phyloP scores from a whole-genome alignment of 2,329 filamentous ascomycete genomes.

The Blastomyces parvus region DNA sequence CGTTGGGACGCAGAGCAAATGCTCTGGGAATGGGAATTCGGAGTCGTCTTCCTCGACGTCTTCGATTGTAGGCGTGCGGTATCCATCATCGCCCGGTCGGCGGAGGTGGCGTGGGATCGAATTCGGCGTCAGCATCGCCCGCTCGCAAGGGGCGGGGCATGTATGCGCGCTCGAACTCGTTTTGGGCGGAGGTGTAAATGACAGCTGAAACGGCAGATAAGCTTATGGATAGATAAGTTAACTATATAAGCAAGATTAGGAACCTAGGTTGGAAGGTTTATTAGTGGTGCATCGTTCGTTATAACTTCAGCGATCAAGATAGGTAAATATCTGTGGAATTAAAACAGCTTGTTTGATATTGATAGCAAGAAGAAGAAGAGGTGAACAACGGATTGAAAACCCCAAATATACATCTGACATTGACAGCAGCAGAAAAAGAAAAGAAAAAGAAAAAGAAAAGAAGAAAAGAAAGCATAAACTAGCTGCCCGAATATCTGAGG shows the following conservation, averaged over 20 bases:
- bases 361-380: no score
- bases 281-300: neutral
- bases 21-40: conserved; percentile 13
- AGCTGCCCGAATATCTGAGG: no score
- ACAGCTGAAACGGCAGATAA: neutral
- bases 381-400: no score
- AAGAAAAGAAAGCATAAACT: neutral
- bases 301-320: neutral
- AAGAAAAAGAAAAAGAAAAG: neutral
- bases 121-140: conserved; percentile 2
- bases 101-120: conserved; percentile 27
- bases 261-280: neutral
- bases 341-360: no score
- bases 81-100: conserved; percentile 35
- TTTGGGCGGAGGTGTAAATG: neutral
- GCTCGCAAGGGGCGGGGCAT: neutral
- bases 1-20: neutral
- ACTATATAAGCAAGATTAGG: neutral
- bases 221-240: neutral
- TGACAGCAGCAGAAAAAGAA: no score
- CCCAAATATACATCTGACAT: no score
- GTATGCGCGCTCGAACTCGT: neutral
- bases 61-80: conserved; percentile 38
- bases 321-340: neutral
- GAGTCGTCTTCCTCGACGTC: conserved; percentile 26